Conservation (phyloP, 495 filamentous ascomycete species). For the Tuber magnatum region DNA sequence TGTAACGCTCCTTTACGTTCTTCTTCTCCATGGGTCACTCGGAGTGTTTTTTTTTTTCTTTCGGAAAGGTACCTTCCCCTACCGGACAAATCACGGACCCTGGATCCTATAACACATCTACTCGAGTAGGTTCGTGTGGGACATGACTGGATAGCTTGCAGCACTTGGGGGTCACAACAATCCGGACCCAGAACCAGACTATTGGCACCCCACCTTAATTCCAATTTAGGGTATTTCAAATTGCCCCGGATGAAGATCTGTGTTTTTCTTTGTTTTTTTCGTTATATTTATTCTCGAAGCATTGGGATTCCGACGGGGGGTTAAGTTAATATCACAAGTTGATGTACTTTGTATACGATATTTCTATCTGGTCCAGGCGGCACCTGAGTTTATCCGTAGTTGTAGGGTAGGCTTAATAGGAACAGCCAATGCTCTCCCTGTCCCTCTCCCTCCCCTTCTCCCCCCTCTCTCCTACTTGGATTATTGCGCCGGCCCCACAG, state of each 20-base stretch:
- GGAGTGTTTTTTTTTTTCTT: neutral
- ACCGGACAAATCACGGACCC: neutral
- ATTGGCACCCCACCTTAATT: neutral
- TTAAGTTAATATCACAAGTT: neutral
- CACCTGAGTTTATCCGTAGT: neutral
- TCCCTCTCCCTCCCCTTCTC: neutral
- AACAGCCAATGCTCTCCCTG: neutral
- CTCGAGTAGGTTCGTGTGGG: neutral
- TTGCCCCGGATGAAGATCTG: neutral
- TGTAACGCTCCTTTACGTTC: neutral
- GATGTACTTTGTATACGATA: neutral
- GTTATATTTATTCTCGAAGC: neutral
- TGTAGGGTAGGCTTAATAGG: neutral
- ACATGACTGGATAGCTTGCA: neutral
- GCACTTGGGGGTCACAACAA: too few relatives aligned
- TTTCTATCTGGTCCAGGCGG: neutral
- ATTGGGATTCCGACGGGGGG: neutral
- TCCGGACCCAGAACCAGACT: too few relatives aligned
- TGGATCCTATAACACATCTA: too few relatives aligned
- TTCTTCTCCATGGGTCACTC: neutral
- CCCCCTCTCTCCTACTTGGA: neutral
- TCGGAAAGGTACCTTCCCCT: neutral
- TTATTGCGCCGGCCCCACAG: neutral
- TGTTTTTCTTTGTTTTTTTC: neutral
- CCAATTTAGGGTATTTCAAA: slow-evolving; percentile 1